Base-by-base conservation (phyloP, 2,329 filamentous ascomycete species). In the Colletotrichum tamarilloi region DNA sequence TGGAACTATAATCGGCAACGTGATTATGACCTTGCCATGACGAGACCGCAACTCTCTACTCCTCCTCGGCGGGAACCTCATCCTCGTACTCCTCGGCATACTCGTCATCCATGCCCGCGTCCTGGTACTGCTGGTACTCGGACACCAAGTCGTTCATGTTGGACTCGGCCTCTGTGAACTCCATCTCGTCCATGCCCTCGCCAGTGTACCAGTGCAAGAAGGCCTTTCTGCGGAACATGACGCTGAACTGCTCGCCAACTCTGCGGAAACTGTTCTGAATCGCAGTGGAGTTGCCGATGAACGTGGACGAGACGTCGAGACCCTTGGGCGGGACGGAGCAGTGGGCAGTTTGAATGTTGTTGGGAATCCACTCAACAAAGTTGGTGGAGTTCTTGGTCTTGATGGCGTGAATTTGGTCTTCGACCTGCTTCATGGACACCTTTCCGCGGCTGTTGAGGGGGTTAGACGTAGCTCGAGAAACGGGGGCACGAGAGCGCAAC, bases 181-280 rank as follows among this genome's bases (percentile, higher is more conserved):
- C 97, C 97, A 98, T 98, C 93, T 98, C 97, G 88, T 99, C 97
- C 97, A 99, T 99, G 88, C 97, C 97, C 91, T 99, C 97, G 83
- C 95, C 95, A 91, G 97, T 99, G 89, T 98, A 99, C 97, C 97
- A 99, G 90, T 98, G 97, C 92, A 99, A 94, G 94, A 99, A 99
- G 92, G 97, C 97, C 94, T 98, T 99, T 88, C 97, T 95, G 89
- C 97, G 92, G 93, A 98, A 99, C 97, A 99, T 99, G 85, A 95
- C 95, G 87, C 93, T 95, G 92, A 99, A 99, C 89, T 98, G 97
- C 86, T 98, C 96, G 83, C 97, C 97, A 80, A 99, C 90, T 91
- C 97, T 95, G 94, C 98, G 98, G 94, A 99, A 98, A 80, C 98
- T 94, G 89, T 99, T 97, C 90, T 99, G 97, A 87, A 99, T 98